Conservation (phyloP, 2,329 filamentous ascomycete species). For the Hymenoscyphus scutula region DNA sequence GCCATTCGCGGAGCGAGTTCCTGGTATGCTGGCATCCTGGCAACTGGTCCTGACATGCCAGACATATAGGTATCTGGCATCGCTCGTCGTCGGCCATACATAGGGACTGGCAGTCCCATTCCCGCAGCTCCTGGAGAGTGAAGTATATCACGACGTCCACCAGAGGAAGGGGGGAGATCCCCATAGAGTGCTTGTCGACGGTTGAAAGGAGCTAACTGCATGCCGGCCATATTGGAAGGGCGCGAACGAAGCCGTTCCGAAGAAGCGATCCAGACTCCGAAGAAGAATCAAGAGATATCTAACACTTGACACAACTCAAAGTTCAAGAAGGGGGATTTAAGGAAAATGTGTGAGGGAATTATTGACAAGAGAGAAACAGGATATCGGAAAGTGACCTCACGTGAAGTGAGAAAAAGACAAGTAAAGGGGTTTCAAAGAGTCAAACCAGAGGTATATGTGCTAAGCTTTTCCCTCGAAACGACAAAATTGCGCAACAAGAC, state of each 20-base stretch:
- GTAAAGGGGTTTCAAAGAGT: slow-evolving; percentile 2
- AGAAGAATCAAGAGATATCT: background rate
- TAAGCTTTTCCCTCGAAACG: background rate
- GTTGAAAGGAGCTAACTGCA: slow-evolving; percentile 7
- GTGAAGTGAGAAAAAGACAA: background rate
- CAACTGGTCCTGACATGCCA: background rate
- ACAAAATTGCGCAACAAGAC: slow-evolving; percentile 5
- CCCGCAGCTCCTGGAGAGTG: background rate
- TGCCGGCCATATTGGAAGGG: slow-evolving; percentile 2
- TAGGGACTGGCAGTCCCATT: background rate
- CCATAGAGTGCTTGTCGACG: slow-evolving; percentile 4
- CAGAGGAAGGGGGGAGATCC: background rate
- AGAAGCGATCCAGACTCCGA: too few species aligned
- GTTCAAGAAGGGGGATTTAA: background rate
- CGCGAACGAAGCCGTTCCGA: too few species aligned
- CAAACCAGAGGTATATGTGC: slow-evolving; percentile 4
- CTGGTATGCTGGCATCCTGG: background rate
- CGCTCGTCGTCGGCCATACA: background rate
- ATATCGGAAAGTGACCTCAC: background rate
- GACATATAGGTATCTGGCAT: background rate
- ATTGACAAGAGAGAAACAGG: background rate
- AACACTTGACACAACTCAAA: background rate
- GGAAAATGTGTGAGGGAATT: background rate
- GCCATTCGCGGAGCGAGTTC: background rate
- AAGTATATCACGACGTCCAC: background rate